Evolutionary conservation across 73 alveolate species (phyloP).

Genomic region (Tetrahymena borealis): DNA sequence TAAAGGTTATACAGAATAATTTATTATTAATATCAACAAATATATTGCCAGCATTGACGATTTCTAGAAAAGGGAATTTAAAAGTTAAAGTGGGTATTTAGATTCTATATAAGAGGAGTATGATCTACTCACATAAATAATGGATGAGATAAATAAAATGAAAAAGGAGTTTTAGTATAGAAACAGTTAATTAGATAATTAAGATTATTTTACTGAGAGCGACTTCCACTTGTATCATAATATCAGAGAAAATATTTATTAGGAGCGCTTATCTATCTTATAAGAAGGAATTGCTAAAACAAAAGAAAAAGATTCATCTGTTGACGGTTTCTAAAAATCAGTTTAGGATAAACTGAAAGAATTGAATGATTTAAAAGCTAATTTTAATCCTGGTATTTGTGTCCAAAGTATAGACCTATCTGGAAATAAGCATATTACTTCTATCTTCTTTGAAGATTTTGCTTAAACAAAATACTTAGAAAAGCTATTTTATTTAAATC

Average conservation of each 20-base stretch:
- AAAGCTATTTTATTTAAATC: not conserved
- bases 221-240: not conserved
- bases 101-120: not conserved
- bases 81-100: not conserved
- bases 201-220: not conserved
- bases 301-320: not conserved
- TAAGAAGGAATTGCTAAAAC: not conserved
- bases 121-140: not conserved
- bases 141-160: not conserved
- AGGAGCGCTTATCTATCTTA: not conserved
- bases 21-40: not conserved
- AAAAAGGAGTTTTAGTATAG: not conserved
- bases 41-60: not conserved
- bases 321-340: not conserved
- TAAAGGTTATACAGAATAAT: not conserved
- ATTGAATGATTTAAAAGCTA: not conserved
- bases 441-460: not conserved
- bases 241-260: not conserved
- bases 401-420: not conserved
- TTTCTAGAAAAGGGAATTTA: not conserved
- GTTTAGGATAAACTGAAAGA: not conserved
- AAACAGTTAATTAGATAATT: not conserved
- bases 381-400: not conserved
- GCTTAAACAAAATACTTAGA: not conserved
- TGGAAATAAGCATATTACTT: not conserved